These are phyloP conservation scores for Quercus rubra DNA, from an alignment of 306 rosid species.

Conservation along the genomic window DNA sequence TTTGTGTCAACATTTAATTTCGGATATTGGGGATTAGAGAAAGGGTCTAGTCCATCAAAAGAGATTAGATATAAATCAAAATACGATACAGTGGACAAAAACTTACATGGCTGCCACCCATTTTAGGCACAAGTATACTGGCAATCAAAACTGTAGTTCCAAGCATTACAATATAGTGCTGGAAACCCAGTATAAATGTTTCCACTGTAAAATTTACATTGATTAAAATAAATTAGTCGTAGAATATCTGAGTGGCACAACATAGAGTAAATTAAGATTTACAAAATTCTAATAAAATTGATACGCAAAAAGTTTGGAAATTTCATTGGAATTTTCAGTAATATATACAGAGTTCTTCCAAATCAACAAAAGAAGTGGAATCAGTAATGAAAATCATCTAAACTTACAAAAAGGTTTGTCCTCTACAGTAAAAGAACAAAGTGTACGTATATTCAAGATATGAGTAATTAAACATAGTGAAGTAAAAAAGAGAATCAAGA, in stretches of 20 bases:
- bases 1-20: constrained; percentile 6
- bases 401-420: too few relatives aligned
- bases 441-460: neutral
- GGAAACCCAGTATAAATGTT: constrained; percentile 69
- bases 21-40: constrained; percentile 1
- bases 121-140: constrained; percentile 61
- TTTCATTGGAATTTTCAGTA: neutral
- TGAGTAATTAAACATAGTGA: neutral
- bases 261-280: neutral
- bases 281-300: constrained; percentile 3
- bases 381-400: neutral
- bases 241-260: neutral
- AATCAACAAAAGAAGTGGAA: neutral
- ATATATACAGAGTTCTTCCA: neutral
- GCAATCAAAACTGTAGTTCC: constrained; percentile 84
- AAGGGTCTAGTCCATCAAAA: neutral
- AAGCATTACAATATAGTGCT: constrained; percentile 96
- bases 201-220: constrained; percentile 49
- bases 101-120: constrained; percentile 91
- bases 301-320: neutral
- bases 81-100: neutral
- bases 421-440: neutral
- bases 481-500: constrained; percentile 25
- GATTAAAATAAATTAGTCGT: constrained; percentile 12
- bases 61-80: neutral